These are phyloP conservation scores for Exophiala bonariae DNA, from an alignment of 2,329 filamentous ascomycete genomes.

Conservation along the genomic window DNA sequence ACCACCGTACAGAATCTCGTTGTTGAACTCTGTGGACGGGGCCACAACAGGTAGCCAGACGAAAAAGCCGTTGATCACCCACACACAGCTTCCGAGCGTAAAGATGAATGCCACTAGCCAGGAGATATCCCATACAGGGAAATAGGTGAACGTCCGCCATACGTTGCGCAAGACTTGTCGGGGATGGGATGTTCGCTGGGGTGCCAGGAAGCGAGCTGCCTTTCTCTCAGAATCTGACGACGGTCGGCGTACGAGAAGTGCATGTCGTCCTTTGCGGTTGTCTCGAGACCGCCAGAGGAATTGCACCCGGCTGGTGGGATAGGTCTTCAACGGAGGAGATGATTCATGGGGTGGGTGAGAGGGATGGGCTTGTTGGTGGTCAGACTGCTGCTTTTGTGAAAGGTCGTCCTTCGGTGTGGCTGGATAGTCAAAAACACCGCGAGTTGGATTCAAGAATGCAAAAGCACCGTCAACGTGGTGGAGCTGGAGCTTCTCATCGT, in stretches of 20 bases:
- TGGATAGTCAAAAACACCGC: slow-evolving; percentile 33
- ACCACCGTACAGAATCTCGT: slow-evolving; percentile 55
- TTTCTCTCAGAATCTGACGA: slow-evolving; percentile 25
- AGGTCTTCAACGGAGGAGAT: neutral
- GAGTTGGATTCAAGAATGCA: slow-evolving; percentile 51
- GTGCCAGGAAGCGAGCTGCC: slow-evolving; percentile 31
- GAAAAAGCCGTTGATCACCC: slow-evolving; percentile 56
- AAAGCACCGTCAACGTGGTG: slow-evolving; percentile 38
- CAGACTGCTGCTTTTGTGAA: neutral
- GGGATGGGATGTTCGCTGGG: slow-evolving; percentile 34
- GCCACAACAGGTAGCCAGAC: slow-evolving; percentile 59
- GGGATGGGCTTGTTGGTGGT: no score
- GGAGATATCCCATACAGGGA: slow-evolving; percentile 58
- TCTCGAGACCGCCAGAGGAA: slow-evolving; percentile 47
- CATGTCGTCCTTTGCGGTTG: slow-evolving; percentile 50
- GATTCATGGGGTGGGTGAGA: neutral
- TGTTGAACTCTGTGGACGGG: slow-evolving; percentile 40
- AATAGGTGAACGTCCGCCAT: slow-evolving; percentile 50
- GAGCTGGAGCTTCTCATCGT: neutral
- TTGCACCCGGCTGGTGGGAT: slow-evolving; percentile 22
- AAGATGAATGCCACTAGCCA: slow-evolving; percentile 57
- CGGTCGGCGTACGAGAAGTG: slow-evolving; percentile 38
- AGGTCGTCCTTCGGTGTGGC: neutral
- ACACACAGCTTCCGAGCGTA: slow-evolving; percentile 55
- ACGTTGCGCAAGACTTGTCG: slow-evolving; percentile 39